phyloP scores from a whole-genome alignment of 441 rosid genomes.

The Gossypium aridum region DNA sequence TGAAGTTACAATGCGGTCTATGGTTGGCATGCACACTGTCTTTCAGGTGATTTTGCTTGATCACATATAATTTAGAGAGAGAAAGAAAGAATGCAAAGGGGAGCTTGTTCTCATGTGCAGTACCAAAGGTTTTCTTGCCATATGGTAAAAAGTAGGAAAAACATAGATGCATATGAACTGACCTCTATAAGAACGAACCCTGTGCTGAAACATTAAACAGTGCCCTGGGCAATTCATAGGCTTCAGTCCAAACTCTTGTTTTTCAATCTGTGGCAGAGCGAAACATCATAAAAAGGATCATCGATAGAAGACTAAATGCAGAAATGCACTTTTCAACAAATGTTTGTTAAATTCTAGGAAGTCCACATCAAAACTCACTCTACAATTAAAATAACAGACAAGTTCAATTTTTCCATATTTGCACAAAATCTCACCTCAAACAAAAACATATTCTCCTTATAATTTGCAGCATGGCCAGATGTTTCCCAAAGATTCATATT shows the following conservation, averaged over 20 bases:
- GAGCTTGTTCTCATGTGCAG: background rate
- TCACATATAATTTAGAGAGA: background rate
- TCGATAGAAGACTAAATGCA: background rate
- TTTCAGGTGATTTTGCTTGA: background rate
- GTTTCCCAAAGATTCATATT: constrained; percentile 98
- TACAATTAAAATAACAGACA: background rate
- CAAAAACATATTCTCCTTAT: constrained; percentile 94
- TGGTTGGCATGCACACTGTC: background rate
- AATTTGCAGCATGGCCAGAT: constrained; percentile 97
- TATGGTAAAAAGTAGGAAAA: background rate
- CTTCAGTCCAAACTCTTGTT: constrained; percentile 92
- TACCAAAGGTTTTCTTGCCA: background rate
- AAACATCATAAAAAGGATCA: constrained; percentile 1
- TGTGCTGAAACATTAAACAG: constrained; percentile 89
- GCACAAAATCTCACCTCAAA: constrained; percentile 56
- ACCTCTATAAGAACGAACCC: constrained; percentile 96
- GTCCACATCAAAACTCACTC: background rate
- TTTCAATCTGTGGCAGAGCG: constrained; percentile 59
- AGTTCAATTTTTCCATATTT: background rate
- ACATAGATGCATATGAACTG: constrained; percentile 2
- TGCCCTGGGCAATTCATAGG: constrained; percentile 99
- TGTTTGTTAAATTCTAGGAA: background rate
- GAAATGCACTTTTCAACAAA: background rate
- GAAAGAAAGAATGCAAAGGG: background rate
- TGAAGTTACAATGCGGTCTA: background rate